These are phyloP conservation scores for Aspergillus aculeatus DNA, from an alignment of 2,329 filamentous ascomycete genomes.

Conservation along the genomic window DNA sequence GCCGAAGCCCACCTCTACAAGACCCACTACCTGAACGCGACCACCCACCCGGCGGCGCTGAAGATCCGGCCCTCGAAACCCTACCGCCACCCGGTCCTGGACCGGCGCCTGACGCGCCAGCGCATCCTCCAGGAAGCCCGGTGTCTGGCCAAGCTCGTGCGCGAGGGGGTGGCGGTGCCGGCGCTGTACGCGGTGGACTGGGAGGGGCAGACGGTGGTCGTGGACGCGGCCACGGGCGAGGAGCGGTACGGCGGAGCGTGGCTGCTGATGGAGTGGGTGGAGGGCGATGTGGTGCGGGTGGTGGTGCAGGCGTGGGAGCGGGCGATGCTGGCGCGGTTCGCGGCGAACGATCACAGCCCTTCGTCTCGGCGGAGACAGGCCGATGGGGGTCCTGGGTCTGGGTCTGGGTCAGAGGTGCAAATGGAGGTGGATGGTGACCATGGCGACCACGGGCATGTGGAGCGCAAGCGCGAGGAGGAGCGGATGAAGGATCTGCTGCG, in stretches of 20 bases:
- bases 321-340: slow-evolving; percentile 34
- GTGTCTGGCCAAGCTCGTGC: slow-evolving; percentile 73
- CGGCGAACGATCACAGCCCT: too few species aligned
- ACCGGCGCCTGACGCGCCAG: slow-evolving; percentile 80
- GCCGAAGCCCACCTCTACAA: slow-evolving; percentile 94
- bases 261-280: slow-evolving; percentile 83
- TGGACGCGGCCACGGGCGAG: slow-evolving; percentile 21
- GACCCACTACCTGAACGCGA: slow-evolving; percentile 71
- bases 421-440: slow-evolving; percentile 20
- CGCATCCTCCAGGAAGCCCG: slow-evolving; percentile 86
- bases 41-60: slow-evolving; percentile 68
- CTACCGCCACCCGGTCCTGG: slow-evolving; percentile 87
- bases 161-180: slow-evolving; percentile 79
- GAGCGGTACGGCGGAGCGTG: slow-evolving; percentile 66
- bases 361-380: too few species aligned
- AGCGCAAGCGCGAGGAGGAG: slow-evolving; percentile 44
- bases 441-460: slow-evolving; percentile 14
- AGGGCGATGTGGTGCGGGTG: slow-evolving; percentile 67
- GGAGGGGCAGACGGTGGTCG: slow-evolving; percentile 55
- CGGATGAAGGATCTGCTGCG: slow-evolving; percentile 64
- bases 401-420: too few species aligned
- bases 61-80: slow-evolving; percentile 90
- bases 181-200: slow-evolving; percentile 70
- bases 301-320: slow-evolving; percentile 68
- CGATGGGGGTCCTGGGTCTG: too few species aligned